Evolutionary conservation across 805 yeast species (phyloP).

Genomic region (Hanseniaspora singularis): DNA sequence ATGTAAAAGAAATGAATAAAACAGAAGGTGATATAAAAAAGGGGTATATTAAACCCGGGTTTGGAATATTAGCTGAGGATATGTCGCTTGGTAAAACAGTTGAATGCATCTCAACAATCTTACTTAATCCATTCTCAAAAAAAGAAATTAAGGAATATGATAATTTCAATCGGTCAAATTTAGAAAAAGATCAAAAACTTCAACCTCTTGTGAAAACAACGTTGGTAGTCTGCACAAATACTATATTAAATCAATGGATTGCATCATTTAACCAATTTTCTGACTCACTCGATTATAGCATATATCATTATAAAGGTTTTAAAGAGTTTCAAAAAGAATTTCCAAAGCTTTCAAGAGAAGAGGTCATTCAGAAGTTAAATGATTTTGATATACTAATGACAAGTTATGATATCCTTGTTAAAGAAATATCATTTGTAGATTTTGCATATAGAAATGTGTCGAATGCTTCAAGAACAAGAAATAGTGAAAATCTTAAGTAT

Average conservation of each 20-base stretch:
- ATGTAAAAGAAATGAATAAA: slow-evolving; percentile 5
- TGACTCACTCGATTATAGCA: slow-evolving; percentile 32
- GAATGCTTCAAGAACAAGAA: slow-evolving; percentile 20
- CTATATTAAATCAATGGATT: slow-evolving; percentile 77
- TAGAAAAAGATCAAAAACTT: slow-evolving; percentile 14
- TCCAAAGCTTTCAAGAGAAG: slow-evolving; percentile 22
- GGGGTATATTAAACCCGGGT: slow-evolving; percentile 18
- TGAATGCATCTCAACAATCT: slow-evolving; percentile 58
- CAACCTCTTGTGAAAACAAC: slow-evolving; percentile 46
- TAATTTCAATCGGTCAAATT: background rate
- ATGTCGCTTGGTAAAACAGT: slow-evolving; percentile 97
- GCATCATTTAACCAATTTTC: slow-evolving; percentile 19
- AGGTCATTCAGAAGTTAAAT: slow-evolving; percentile 41
- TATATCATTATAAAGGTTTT: slow-evolving; percentile 54
- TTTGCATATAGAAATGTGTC: slow-evolving; percentile 42
- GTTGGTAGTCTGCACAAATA: slow-evolving; percentile 71
- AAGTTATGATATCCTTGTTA: slow-evolving; percentile 57
- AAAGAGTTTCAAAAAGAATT: slow-evolving; percentile 28
- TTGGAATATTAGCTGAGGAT: slow-evolving; percentile 78
- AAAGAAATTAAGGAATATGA: slow-evolving; percentile 30
- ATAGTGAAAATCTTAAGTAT: slow-evolving; percentile 21
- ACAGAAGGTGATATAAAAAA: background rate
- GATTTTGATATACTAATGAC: slow-evolving; percentile 69
- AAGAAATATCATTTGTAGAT: slow-evolving; percentile 68
- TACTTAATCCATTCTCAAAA: slow-evolving; percentile 36